These are phyloP conservation scores for Dunaliella primolecta DNA, from an alignment of 139 green algal genomes.

Conservation along the genomic window DNA sequence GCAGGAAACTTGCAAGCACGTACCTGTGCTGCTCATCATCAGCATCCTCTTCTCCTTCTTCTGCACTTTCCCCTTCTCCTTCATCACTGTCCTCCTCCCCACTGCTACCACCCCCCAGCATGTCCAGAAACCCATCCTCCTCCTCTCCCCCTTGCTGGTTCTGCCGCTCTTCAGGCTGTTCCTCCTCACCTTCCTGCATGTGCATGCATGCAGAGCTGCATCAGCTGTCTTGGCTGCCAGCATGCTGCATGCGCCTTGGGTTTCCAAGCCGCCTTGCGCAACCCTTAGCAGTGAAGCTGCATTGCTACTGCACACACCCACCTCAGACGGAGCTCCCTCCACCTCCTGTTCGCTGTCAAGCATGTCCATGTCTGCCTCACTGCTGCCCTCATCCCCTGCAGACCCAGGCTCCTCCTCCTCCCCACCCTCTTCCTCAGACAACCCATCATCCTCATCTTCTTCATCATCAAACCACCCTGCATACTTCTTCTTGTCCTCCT, in stretches of 20 bases:
- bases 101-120: neutral
- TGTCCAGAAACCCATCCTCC: constrained; percentile 4
- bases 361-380: neutral
- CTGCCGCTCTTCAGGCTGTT: constrained; percentile 26
- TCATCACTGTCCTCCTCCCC: constrained; percentile 10
- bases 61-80: constrained; percentile 1
- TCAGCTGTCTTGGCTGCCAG: no score
- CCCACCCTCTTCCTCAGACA: constrained; percentile 35
- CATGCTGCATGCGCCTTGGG: no score
- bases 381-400: constrained; percentile 40
- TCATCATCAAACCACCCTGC: constrained; percentile 63
- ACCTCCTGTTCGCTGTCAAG: constrained; percentile 30
- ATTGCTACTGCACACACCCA: constrained; percentile 1
- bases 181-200: constrained; percentile 34
- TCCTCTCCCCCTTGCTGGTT: constrained; percentile 43
- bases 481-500: constrained; percentile 79
- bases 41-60: constrained; percentile 4
- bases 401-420: constrained; percentile 12
- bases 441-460: constrained; percentile 42
- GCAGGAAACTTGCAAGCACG: neutral
- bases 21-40: constrained; percentile 14
- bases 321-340: constrained; percentile 11
- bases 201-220: constrained; percentile 17
- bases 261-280: no score
- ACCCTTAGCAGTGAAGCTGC: no score